Base-by-base conservation (phyloP, 805 yeast genomes). In the Starmerella kuoi region DNA sequence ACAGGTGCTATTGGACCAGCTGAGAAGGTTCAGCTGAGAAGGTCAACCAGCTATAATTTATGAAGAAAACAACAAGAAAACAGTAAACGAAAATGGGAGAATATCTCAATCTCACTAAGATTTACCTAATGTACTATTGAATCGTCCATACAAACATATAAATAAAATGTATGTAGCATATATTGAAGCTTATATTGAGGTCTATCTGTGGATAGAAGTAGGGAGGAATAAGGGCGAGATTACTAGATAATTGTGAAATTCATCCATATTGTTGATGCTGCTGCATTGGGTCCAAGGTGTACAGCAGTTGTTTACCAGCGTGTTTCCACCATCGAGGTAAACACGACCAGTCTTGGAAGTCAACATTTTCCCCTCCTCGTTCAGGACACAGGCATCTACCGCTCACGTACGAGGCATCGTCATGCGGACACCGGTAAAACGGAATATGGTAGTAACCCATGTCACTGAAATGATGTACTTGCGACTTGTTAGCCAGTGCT, bases 1-100 rank as follows among this genome's bases (percentile, higher is more conserved):
- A 46, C 94, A 86, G 61, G 77, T 83, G 37, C 71, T 88, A 43
- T 68, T 91, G 52, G 93, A 87, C 52, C 95, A 91, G 65, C 69
- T 88, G 57, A 75, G 94, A 5, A 33, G 55, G 22, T 55, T 55
- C 32, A 51, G 53, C 28, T 48, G 28, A 25, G 28, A n/a, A n/a
- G n/a, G n/a, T n/a, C n/a, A n/a, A n/a, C n/a, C n/a, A n/a, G n/a
- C n/a, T n/a, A n/a, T n/a, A n/a, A n/a, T n/a, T n/a, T n/a, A n/a
- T n/a, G n/a, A n/a, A n/a, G n/a, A n/a, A n/a, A n/a, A n/a, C n/a
- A n/a, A n/a, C n/a, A n/a, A n/a, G n/a, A n/a, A n/a, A n/a, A n/a
- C n/a, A n/a, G n/a, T n/a, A n/a, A n/a, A n/a, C n/a, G n/a, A n/a
- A n/a, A n/a, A n/a, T n/a, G n/a, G n/a, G n/a, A n/a, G n/a, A n/a